A percentile compares a stretch with the other conserved stretches of the same genome.
Evolutionary conservation across 2,329 filamentous ascomycete genomes (phyloP).

Genomic region (Cladophialophora carrionii): DNA sequence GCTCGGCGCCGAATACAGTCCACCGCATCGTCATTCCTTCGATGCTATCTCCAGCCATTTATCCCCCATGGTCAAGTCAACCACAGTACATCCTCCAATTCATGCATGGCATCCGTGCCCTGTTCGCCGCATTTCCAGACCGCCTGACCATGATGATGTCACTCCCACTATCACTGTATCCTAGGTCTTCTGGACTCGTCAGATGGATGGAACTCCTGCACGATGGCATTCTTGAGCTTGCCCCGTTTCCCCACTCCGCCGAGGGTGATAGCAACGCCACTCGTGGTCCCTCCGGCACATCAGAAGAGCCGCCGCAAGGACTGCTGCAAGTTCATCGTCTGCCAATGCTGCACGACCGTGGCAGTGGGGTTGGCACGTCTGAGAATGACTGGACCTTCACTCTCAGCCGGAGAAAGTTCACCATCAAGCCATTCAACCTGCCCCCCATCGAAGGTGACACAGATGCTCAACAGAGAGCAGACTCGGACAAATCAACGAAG

Average conservation of each 20-base stretch:
- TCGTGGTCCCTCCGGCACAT: slow-evolving; percentile 50
- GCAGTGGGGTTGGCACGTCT: slow-evolving; percentile 70
- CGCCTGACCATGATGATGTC: slow-evolving; percentile 74
- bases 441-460: slow-evolving; percentile 81
- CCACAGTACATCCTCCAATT: slow-evolving; percentile 78
- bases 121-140: slow-evolving; percentile 69
- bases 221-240: slow-evolving; percentile 85
- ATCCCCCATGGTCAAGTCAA: slow-evolving; percentile 69
- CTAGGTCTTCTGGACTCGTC: slow-evolving; percentile 72
- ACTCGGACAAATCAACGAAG: slow-evolving; percentile 53
- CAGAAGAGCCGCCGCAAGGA: slow-evolving; percentile 80
- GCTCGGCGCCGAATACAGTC: slow-evolving; percentile 60
- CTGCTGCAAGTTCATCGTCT: slow-evolving; percentile 81
- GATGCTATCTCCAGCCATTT: slow-evolving; percentile 83
- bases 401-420: slow-evolving; percentile 78
- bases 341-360: slow-evolving; percentile 84
- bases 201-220: slow-evolving; percentile 83
- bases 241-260: slow-evolving; percentile 68
- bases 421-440: slow-evolving; percentile 85
- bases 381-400: slow-evolving; percentile 90
- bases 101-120: slow-evolving; percentile 73
- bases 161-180: slow-evolving; percentile 77
- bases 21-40: slow-evolving; percentile 85
- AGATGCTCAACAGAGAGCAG: slow-evolving; percentile 59
- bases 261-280: slow-evolving; percentile 45